Percentiles rank a stretch among this genome's conserved stretches.
Evolutionary conservation across 2,329 filamentous ascomycete species (phyloP).

Genomic region (Sporothrix luriei): DNA sequence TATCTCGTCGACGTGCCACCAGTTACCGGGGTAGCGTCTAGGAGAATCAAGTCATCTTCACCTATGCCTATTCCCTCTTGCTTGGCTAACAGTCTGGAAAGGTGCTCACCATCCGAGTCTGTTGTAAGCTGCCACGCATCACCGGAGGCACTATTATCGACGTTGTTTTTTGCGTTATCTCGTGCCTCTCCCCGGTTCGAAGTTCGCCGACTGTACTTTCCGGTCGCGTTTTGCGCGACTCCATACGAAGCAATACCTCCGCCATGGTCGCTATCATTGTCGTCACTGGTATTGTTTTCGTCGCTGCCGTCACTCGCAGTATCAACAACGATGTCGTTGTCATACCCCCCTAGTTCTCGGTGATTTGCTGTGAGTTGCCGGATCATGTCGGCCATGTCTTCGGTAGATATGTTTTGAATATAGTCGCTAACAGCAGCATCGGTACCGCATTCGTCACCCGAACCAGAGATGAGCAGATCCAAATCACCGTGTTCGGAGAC

Average conservation of each 20-base stretch:
- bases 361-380: slow-evolving; percentile 40
- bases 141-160: slow-evolving; percentile 41
- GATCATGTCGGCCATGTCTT: slow-evolving; percentile 42
- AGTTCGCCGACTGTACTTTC: not conserved
- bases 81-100: slow-evolving; percentile 63
- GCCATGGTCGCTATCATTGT: slow-evolving; percentile 6
- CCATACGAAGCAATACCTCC: slow-evolving; percentile 37
- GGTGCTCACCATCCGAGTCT: slow-evolving; percentile 60
- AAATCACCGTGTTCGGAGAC: not conserved
- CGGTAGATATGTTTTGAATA: slow-evolving; percentile 64
- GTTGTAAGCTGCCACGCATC: slow-evolving; percentile 50
- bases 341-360: slow-evolving; percentile 51
- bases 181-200: not conserved
- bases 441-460: slow-evolving; percentile 43
- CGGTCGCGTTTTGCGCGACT: not conserved
- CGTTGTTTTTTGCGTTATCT: slow-evolving; percentile 42
- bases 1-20: not conserved
- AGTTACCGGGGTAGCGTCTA: slow-evolving; percentile 47
- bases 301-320: slow-evolving; percentile 21
- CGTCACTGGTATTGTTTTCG: not conserved
- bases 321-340: slow-evolving; percentile 45
- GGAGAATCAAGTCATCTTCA: slow-evolving; percentile 60
- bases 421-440: slow-evolving; percentile 69
- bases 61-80: slow-evolving; percentile 66
- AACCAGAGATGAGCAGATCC: not conserved